These are phyloP conservation scores for Trapa incisa DNA, from an alignment of 345 rosid species.

Conservation along the genomic window DNA sequence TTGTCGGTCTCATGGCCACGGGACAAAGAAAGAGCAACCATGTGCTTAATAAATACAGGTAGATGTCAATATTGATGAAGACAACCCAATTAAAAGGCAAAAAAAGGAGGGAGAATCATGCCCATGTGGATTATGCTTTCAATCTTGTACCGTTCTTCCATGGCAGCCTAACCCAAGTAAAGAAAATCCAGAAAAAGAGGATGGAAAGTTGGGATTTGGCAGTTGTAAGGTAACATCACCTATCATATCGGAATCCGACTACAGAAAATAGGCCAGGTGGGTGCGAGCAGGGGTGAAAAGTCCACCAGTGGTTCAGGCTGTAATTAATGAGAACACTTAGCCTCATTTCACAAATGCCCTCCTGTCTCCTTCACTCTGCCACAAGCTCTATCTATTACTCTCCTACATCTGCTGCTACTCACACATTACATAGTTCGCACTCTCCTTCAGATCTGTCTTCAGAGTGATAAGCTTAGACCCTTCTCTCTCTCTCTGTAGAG, in stretches of 20 bases:
- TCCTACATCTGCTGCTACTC: neutral
- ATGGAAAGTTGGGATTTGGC: neutral
- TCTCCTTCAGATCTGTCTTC: neutral
- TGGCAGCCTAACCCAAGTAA: neutral
- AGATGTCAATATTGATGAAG: no score
- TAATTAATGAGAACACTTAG: neutral
- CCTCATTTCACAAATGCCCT: neutral
- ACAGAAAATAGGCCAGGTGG: no score
- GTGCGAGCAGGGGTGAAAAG: neutral
- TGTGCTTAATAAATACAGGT: no score
- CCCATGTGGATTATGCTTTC: neutral
- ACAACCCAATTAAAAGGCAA: no score
- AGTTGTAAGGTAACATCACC: no score
- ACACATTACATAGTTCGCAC: neutral
- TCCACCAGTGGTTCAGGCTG: neutral
- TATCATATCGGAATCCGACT: no score
- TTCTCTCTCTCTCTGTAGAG: neutral
- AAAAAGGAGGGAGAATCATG: no score
- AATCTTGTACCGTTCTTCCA: constrained; percentile 1
- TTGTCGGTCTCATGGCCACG: no score
- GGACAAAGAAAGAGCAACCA: no score
- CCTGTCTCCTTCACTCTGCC: neutral
- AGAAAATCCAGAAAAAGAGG: neutral
- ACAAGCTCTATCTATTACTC: neutral
- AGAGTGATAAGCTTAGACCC: neutral